Evolutionary conservation across 176 grass and related monocot species (phyloP), one percentile per base, ranked within the genome.

Genomic region (Dactylis glomerata): DNA sequence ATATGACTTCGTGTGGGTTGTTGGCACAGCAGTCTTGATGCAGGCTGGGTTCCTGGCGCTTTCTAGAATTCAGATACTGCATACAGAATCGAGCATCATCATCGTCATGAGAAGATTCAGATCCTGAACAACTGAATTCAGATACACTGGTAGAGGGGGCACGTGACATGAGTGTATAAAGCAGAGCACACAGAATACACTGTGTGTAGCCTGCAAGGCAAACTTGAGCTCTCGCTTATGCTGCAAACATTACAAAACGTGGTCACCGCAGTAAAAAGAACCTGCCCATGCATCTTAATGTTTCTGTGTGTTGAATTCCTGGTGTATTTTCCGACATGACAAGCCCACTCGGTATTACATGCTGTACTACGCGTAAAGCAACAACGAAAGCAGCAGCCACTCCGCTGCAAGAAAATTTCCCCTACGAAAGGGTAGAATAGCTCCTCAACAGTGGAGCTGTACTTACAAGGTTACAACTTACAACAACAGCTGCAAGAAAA

Each of bases 341-440:
- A 76, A 89, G n/a, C 52, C 52, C 68, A 81, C 61, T 42, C 24
- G 8, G 49, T 78, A 89, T 72, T 72, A 47, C 10, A 57, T 15
- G 44, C 7, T 83, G 34, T 68, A 73, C 38, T 44, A 7, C 54
- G 5, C 32, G 10, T 76, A 68, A 38, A 9, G 42, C 59, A 78
- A 81, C 76, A 85, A 36, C 13, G 16, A 49, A 67, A 81, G 37
- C 40, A 51, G 22, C 27, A 22, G 62, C 12, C 42, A 10, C 49
- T 77, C 63, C 47, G 63, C 22, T 77, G 51, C 20, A 63, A 58
- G 3, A 12, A 5, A 24, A 45, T 19, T 59, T 70, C 41, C 52
- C 31, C 33, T 2, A 0, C 8, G 0, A 15, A 66, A 64, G 59
- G 59, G 46, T 16, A 22, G 19, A 56, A 14, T 30, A 63, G 31